Conservation (phyloP, 306 rosid genomes). For the Trichosanthes truncata region DNA sequence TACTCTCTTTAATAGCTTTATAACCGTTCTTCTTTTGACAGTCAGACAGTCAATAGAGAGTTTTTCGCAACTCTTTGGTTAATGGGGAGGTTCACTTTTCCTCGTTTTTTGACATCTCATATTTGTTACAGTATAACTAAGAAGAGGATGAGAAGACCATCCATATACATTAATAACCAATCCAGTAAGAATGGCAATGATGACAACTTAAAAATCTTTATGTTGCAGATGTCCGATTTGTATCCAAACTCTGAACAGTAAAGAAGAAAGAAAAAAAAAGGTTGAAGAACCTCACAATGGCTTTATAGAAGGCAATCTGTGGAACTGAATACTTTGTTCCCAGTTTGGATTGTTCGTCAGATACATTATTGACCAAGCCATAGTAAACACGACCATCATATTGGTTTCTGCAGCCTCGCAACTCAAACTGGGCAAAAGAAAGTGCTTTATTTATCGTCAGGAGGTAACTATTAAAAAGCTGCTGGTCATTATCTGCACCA, state of each 20-base stretch:
- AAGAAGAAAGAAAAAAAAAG: neutral
- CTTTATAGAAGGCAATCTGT: constrained; percentile 86
- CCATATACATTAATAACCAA: neutral
- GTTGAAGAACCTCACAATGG: constrained; percentile 48
- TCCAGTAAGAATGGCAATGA: neutral
- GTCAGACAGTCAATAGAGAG: neutral
- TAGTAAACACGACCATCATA: constrained; percentile 75
- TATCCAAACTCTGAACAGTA: neutral
- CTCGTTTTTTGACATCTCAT: neutral
- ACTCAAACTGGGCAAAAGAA: constrained; percentile 64
- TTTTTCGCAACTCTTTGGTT: neutral
- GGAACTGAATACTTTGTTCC: constrained; percentile 78
- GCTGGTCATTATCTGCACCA: constrained; percentile 41
- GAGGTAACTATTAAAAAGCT: constrained; percentile 47
- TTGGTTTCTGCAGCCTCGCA: constrained; percentile 69
- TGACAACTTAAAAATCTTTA: neutral
- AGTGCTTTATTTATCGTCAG: constrained; percentile 80
- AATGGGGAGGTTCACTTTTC: neutral
- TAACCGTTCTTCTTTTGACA: neutral
- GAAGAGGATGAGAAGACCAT: neutral
- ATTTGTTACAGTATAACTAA: neutral
- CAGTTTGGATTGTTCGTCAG: constrained; percentile 79
- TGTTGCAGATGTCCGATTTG: neutral
- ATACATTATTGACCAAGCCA: constrained; percentile 76
- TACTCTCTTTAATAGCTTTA: neutral